Evolutionary conservation across 2,329 filamentous ascomycete genomes (phyloP), one percentile per base, ranked within the genome.

Genomic region (Pseudocercospora musae): DNA sequence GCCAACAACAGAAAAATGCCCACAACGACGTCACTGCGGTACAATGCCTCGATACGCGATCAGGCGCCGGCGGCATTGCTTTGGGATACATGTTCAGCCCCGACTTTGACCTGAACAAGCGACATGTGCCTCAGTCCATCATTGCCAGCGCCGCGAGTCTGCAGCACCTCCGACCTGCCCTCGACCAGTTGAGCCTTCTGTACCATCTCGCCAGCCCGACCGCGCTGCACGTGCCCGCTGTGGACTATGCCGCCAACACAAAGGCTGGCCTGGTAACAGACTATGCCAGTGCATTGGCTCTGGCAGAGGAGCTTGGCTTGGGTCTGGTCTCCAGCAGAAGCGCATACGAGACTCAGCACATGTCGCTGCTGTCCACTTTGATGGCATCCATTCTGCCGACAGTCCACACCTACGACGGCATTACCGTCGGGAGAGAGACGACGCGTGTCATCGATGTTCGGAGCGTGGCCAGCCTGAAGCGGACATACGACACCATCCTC

Each of bases 41-140:
- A 52, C 84, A 93, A 64, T 80, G 90, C 23, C 86, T 97, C 73
- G 90, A 99, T 81, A 96, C 93, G 48, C 86, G 95, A 58, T 86
- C 89, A 60, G 95, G 95, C 62, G 95, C 95, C 58, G 95, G 94
- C 60, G 88, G 90, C 68, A 90, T 98, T 74, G 92, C 95, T 21
- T 85, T 99, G 54, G 95, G 95, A 61, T 99, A 99, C 80, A 91
- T 98, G 76, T 99, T 98, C 83, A 97, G 93, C 64, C 91, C 92
- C 73, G 95, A 99, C 79, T 97, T 96, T 73, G 93, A 98, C 76
- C 78, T 96, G 72, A 87, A 85, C 81, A 97, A 95, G 84, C 88
- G 93, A 69, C 88, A 95, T 74, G 88, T 97, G 62, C 94, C 95
- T 2, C 95, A 99, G 83, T 88, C 91, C 15, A 87, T 99, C 66